A percentile compares a stretch with the other conserved stretches of the same genome.
These are phyloP conservation scores for Herpotrichia juniperi DNA, from an alignment of 2,329 filamentous ascomycete genomes.

Conservation along the genomic window DNA sequence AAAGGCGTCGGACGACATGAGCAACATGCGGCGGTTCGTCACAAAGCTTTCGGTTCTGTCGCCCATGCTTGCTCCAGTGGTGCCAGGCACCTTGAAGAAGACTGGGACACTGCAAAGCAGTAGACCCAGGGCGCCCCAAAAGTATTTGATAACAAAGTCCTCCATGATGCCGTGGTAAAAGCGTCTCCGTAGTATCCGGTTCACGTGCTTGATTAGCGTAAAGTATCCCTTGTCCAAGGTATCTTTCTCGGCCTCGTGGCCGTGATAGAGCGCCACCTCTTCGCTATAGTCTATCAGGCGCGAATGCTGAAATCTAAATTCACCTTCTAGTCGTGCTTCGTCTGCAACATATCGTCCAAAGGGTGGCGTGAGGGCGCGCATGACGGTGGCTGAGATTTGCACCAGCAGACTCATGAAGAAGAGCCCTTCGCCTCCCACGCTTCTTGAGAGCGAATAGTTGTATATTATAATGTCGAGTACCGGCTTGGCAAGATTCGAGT, in stretches of 20 bases:
- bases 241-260: constrained; percentile 94
- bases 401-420: constrained; percentile 95
- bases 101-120: constrained; percentile 93
- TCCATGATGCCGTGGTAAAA: constrained; percentile 99
- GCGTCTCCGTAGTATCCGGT: constrained; percentile 85
- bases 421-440: constrained; percentile 93
- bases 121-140: constrained; percentile 94
- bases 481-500: constrained; percentile 95
- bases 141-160: constrained; percentile 99
- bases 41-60: constrained; percentile 79
- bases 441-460: constrained; percentile 90
- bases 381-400: constrained; percentile 88
- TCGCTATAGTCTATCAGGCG: constrained; percentile 95
- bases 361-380: constrained; percentile 92
- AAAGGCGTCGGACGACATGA: constrained; percentile 94
- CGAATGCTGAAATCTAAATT: constrained; percentile 95
- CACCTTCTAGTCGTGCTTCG: constrained; percentile 90
- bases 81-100: constrained; percentile 87
- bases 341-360: constrained; percentile 98
- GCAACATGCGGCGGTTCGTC: constrained; percentile 88
- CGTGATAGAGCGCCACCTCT: constrained; percentile 89
- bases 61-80: constrained; percentile 63
- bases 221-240: constrained; percentile 98
- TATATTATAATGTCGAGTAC: constrained; percentile 96
- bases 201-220: constrained; percentile 98